Evolutionary conservation across 1,284 basidiomycete genomes (phyloP), one percentile per base, ranked within the genome.

Genomic region (Schizophyllum amplum): DNA sequence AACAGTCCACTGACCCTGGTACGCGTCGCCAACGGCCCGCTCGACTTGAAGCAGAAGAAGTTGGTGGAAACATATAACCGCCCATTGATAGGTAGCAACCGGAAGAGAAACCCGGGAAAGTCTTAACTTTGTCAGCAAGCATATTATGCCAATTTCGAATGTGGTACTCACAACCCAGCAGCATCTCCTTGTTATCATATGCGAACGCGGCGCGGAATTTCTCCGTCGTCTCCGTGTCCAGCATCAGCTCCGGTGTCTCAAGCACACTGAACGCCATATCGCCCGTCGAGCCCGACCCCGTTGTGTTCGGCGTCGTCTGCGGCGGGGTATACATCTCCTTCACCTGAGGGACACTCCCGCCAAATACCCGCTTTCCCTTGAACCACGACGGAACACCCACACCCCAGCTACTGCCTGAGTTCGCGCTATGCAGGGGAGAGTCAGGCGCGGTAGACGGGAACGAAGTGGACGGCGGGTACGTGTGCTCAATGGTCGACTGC

Each of bases 11-110:
- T 62, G 66, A 91, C 92, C 73, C 83, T 82, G 13, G 92, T 95
- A 67, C 86, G 87, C 55, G 84, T 75, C 54, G 81, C 81, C 50
- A 94, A 68, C 7, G 90, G 79, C 1, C 88, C 86, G 50, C 81
- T 88, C 2, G 92, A 91, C 66, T 89, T 87, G 79, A 96, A 96
- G 71, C 92, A 95, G 68, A 96, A 89, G 69, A 84, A 88, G 66
- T 91, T 93, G 22, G 82, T 86, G 23, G 94, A 94, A 59, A 98
- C 80, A 66, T 90, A 97, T 47, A 97, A 80, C 52, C 87, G 81
- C 5, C 94, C 94, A 58, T 81, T 90, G 6, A 95, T 81, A 0
- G 95, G 95, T 6, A 97, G 71, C 22, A 95, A 77, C 55, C 94
- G 81, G 70, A 87, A 92, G 50, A 98, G 77, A 68, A 90, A 94